Percentiles rank a stretch among this genome's conserved stretches.
Evolutionary conservation across 1,139 yeast genomes (phyloP).

Genomic region (Sugiyamaella paludigena): DNA sequence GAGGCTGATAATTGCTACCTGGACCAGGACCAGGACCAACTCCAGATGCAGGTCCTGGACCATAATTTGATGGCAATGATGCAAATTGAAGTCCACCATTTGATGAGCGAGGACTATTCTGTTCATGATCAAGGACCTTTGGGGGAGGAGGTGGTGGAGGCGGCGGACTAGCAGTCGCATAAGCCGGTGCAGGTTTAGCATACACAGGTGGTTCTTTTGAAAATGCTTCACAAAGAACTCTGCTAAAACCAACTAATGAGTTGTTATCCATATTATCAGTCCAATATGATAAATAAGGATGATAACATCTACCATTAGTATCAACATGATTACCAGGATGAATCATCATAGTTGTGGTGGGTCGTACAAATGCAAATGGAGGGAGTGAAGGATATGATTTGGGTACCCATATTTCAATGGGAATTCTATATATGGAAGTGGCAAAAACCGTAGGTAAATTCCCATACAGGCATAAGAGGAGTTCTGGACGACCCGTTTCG

Average conservation of each 20-base stretch:
- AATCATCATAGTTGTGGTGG: conserved; percentile 48
- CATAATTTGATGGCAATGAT: too few species aligned
- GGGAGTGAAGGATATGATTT: conserved; percentile 59
- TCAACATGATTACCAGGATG: conserved; percentile 69
- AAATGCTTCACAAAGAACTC: conserved; percentile 44
- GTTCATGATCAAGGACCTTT: conserved; percentile 1
- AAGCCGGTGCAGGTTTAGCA: conserved; percentile 39
- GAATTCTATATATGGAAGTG: conserved; percentile 44
- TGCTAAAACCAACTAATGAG: conserved; percentile 43
- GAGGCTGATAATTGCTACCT: too few species aligned
- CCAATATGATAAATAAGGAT: conserved; percentile 70
- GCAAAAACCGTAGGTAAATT: conserved; percentile 42
- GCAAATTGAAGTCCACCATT: not conserved
- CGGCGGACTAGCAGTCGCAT: conserved; percentile 13
- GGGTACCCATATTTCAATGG: conserved; percentile 77
- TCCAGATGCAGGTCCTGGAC: not conserved
- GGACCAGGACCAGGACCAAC: too few species aligned
- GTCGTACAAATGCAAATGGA: conserved; percentile 62
- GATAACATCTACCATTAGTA: conserved; percentile 69
- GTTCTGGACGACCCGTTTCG: conserved; percentile 54
- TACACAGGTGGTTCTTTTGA: conserved; percentile 52
- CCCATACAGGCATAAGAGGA: conserved; percentile 67
- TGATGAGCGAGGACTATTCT: not conserved
- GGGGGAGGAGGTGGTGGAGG: conserved; percentile 22
- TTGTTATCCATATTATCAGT: conserved; percentile 31